Evolutionary conservation across 345 rosid genomes (phyloP), one percentile per base, ranked within the genome.

Genomic region (Litchi chinensis): DNA sequence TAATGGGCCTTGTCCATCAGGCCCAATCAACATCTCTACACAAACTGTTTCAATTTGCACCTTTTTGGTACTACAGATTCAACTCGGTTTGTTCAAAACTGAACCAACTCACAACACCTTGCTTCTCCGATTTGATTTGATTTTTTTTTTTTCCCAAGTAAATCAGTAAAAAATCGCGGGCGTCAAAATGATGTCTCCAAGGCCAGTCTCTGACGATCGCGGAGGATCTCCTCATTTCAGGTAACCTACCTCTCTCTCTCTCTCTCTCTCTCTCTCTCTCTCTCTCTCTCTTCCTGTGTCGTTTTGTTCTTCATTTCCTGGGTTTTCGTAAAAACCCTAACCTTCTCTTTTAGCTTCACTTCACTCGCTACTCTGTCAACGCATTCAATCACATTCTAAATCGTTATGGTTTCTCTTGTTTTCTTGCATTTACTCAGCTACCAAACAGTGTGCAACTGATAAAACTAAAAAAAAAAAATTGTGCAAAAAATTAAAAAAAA

Each of bases 181-280:
- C 28, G 77, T 10, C 39, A 73, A 71, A 74, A 95, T 91, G 92
- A 95, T 90, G 92, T 90, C 98, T 70, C 95, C 98, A 60, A 90
- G 81, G 83, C 92, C 79, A 88, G 80, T 80, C 77, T 81, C 92
- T 68, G 98, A 93, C 57, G 97, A 90, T 89, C 90, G 97, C 80
- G 95, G 89, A 78, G 95, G 90, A 78, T 93, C 97, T 77, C 52
- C 93, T 73, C 87, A 92, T 75, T 88, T 85, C 87, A 87, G 95
- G 98, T 93, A 78, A 46, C 52, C 52, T 59, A 16, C 64, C 16
- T 16, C 8, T 18, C 37, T 32, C 28, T n/a, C n/a, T n/a, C n/a
- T n/a, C n/a, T n/a, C n/a, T n/a, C n/a, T n/a, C n/a, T n/a, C n/a
- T n/a, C n/a, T n/a, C n/a, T n/a, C n/a, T n/a, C n/a, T n/a, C n/a